Evolutionary conservation across 345 rosid species (phyloP).

Genomic region (Populus tremula): DNA sequence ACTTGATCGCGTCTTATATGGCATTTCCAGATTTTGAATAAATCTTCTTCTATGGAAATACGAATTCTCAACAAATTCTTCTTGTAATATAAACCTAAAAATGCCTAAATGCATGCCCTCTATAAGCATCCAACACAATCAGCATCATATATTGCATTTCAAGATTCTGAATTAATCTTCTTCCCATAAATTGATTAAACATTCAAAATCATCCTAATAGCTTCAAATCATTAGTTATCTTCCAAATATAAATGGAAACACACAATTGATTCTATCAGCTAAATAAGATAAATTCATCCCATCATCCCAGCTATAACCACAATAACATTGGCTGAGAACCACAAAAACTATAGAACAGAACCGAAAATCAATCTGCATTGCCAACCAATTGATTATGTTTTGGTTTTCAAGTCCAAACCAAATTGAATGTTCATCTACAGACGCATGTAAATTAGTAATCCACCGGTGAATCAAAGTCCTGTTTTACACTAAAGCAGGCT

Average conservation of each 20-base stretch:
- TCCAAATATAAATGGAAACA: slow-evolving; percentile 6
- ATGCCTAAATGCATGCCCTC: neutral
- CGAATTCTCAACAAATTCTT: too few relatives aligned
- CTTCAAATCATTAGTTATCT: neutral
- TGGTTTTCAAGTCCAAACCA: slow-evolving; percentile 8
- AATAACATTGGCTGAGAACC: slow-evolving; percentile 3
- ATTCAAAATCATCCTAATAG: neutral
- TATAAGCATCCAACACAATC: neutral
- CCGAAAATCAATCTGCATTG: slow-evolving; percentile 14
- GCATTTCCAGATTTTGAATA: slow-evolving; percentile 4
- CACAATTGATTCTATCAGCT: neutral
- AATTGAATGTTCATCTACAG: neutral
- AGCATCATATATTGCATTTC: neutral
- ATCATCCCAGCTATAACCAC: neutral
- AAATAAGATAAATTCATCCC: slow-evolving; percentile 3
- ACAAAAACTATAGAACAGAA: neutral
- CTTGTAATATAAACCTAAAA: neutral
- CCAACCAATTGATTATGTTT: slow-evolving; percentile 6
- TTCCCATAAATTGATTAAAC: neutral
- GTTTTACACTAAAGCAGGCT: neutral
- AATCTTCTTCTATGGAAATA: neutral
- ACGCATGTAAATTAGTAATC: neutral
- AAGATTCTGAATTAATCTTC: neutral
- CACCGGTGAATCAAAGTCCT: neutral
- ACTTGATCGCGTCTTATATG: neutral